Percentiles rank a stretch among this genome's conserved stretches.
phyloP scores from a whole-genome alignment of 257 asterid species.

The Leonotis leonurus region DNA sequence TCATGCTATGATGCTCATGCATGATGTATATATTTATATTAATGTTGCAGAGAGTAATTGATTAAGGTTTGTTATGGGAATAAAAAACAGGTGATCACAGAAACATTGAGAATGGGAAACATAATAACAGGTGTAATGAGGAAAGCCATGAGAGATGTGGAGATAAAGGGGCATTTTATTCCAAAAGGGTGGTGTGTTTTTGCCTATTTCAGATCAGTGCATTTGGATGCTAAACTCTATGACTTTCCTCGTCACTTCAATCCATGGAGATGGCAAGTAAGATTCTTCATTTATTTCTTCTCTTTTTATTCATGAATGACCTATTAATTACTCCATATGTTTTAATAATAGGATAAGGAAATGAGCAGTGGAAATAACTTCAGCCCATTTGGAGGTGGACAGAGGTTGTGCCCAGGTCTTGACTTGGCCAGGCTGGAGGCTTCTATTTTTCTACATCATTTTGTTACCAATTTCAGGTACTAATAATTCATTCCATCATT shows the following conservation, averaged over 20 bases:
- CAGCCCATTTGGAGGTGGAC: conserved; percentile 97
- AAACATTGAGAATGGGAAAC: conserved; percentile 81
- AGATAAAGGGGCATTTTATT: conserved; percentile 63
- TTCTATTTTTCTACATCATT: conserved; percentile 82
- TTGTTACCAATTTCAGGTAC: conserved; percentile 82
- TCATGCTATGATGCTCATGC: background rate
- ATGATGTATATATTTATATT: too few relatives aligned
- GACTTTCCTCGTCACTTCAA: conserved; percentile 65
- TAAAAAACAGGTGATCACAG: conserved; percentile 56
- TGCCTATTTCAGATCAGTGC: conserved; percentile 76
- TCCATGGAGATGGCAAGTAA: conserved; percentile 99
- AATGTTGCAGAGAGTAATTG: background rate
- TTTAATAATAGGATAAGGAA: conserved; percentile 57
- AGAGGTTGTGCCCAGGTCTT: conserved; percentile 87
- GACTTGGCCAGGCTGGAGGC: conserved; percentile 92
- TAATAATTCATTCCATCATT: background rate
- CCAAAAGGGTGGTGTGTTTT: conserved; percentile 89
- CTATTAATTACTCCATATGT: too few relatives aligned
- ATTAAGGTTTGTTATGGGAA: background rate
- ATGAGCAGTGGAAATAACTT: conserved; percentile 41
- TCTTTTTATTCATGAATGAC: too few relatives aligned
- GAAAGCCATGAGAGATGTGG: conserved; percentile 80
- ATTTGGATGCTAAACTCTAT: conserved; percentile 57
- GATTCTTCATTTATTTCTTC: background rate
- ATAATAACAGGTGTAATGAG: conserved; percentile 83